These are phyloP conservation scores for Spergularia azorica DNA, from an alignment of 179 eudicot species.

Conservation along the genomic window DNA sequence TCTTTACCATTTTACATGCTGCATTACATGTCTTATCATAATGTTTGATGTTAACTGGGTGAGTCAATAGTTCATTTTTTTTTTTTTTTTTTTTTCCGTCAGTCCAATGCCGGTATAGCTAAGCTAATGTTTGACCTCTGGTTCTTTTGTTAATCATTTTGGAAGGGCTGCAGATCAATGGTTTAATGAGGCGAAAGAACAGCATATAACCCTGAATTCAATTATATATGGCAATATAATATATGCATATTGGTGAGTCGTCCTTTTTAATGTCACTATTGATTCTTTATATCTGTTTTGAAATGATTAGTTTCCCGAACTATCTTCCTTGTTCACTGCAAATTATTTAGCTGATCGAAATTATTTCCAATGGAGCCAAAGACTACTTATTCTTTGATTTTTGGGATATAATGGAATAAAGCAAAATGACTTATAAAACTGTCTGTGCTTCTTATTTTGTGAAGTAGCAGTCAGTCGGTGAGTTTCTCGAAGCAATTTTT, in stretches of 20 bases:
- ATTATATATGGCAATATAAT: slow-evolving; percentile 86
- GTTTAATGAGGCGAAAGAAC: slow-evolving; percentile 92
- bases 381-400: no score
- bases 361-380: no score
- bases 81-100: not conserved
- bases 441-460: no score
- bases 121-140: slow-evolving; percentile 24
- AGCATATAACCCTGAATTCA: slow-evolving; percentile 60
- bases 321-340: not conserved
- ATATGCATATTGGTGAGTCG: slow-evolving; percentile 81
- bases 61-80: not conserved
- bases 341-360: not conserved
- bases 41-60: not conserved
- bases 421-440: no score
- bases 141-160: slow-evolving; percentile 39
- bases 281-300: not conserved
- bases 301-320: not conserved
- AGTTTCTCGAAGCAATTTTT: no score
- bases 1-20: no score
- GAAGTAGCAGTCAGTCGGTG: no score
- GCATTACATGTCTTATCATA: not conserved
- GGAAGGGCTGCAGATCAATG: slow-evolving; percentile 96
- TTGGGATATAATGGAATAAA: no score
- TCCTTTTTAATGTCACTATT: not conserved
- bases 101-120: not conserved